A percentile compares a stretch with the other conserved stretches of the same genome.
Conservation (phyloP, 768 basidiomycete genomes). For the Boletus reticuloceps region DNA sequence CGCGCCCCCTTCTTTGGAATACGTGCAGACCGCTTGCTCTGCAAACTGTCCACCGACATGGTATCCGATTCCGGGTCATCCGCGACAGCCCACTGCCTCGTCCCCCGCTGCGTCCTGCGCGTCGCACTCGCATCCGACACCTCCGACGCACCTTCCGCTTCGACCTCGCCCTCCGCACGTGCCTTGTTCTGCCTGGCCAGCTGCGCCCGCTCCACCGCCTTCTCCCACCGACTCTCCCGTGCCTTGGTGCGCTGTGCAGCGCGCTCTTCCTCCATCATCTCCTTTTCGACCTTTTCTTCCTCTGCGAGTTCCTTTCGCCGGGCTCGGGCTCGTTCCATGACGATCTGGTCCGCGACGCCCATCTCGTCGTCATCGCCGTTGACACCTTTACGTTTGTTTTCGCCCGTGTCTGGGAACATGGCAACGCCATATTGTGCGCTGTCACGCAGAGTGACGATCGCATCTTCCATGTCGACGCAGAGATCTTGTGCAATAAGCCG, state of each 20-base stretch:
- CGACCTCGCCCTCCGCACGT: background rate
- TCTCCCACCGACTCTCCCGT: constrained; percentile 15
- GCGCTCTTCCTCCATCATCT: constrained; percentile 22
- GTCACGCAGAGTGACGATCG: constrained; percentile 61
- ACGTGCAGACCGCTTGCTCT: constrained; percentile 9
- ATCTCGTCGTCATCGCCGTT: constrained; percentile 35
- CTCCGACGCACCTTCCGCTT: background rate
- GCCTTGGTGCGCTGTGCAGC: constrained; percentile 23
- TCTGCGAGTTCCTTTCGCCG: constrained; percentile 41
- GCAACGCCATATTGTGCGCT: constrained; percentile 83
- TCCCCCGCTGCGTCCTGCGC: background rate
- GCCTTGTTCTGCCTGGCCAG: constrained; percentile 4
- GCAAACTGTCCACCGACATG: constrained; percentile 28
- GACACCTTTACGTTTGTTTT: constrained; percentile 30
- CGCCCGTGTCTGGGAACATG: constrained; percentile 65
- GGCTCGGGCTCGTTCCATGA: constrained; percentile 41
- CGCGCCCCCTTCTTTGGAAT: background rate
- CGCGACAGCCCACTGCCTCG: background rate
- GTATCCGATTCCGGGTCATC: constrained; percentile 23
- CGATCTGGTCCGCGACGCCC: constrained; percentile 39
- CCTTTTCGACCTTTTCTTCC: constrained; percentile 37
- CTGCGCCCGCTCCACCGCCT: constrained; percentile 22
- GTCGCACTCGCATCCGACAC: constrained; percentile 6
- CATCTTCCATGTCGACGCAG: constrained; percentile 42
- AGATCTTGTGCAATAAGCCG: constrained; percentile 82